Evolutionary conservation across 768 basidiomycete species (phyloP).

Genomic region (Mycena kentingensis): DNA sequence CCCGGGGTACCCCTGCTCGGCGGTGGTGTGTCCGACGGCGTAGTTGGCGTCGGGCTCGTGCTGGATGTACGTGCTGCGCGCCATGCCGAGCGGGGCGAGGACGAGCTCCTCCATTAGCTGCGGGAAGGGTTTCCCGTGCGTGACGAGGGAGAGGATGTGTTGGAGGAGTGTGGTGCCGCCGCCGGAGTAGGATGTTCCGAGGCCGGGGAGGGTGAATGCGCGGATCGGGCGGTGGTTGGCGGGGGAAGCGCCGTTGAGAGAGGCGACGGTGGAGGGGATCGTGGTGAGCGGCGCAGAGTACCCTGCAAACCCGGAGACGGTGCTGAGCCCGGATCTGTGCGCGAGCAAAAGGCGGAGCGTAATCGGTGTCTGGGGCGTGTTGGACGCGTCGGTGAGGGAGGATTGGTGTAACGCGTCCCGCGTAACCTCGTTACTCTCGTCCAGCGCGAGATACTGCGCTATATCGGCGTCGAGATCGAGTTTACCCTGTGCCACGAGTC

Average conservation of each 20-base stretch:
- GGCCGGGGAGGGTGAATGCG: constrained; percentile 13
- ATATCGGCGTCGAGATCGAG: constrained; percentile 8
- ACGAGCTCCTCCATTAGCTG: constrained; percentile 14
- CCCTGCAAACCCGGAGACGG: constrained; percentile 6
- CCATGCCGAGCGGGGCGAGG: constrained; percentile 10
- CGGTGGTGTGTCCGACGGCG: constrained; percentile 7
- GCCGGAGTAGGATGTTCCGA: constrained; percentile 13
- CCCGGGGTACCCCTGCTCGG: constrained; percentile 1
- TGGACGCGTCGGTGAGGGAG: constrained; percentile 4
- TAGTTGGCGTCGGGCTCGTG: not conserved
- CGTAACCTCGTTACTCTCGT: not conserved
- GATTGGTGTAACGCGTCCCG: constrained; percentile 2
- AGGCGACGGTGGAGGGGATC: constrained; percentile 2
- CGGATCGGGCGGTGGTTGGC: constrained; percentile 13
- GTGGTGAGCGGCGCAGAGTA: constrained; percentile 1
- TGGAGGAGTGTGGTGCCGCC: constrained; percentile 11
- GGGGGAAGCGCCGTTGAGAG: constrained; percentile 1
- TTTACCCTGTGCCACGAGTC: constrained; percentile 8
- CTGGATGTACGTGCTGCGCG: constrained; percentile 11
- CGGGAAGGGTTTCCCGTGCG: constrained; percentile 12
- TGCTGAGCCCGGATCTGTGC: constrained; percentile 11
- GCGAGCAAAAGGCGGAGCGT: constrained; percentile 13
- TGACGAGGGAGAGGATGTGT: constrained; percentile 13
- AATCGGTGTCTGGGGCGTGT: constrained; percentile 8
- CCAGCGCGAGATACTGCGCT: constrained; percentile 9